These are phyloP conservation scores for Monosporozyma aquatica DNA, from an alignment of 805 yeast species.

Conservation along the genomic window DNA sequence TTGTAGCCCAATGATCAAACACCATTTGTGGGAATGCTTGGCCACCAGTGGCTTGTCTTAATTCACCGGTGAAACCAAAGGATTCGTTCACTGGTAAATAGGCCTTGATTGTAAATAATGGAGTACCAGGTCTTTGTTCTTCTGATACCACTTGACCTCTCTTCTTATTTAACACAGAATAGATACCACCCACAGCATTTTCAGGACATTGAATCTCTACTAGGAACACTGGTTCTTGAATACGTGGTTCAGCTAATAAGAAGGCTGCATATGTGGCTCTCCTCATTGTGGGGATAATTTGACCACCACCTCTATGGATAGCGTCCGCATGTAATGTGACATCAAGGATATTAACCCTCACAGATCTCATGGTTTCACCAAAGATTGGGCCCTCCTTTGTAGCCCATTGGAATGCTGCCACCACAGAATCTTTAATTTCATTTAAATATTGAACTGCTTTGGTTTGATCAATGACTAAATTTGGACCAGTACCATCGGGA, in stretches of 20 bases:
- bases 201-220: slow-evolving; percentile 99
- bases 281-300: slow-evolving; percentile 99
- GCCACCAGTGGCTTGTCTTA: slow-evolving; percentile 99
- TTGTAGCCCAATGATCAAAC: slow-evolving; percentile 95
- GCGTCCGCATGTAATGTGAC: slow-evolving; percentile 99
- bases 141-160: slow-evolving; percentile 99
- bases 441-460: slow-evolving; percentile 98
- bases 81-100: slow-evolving; percentile 99
- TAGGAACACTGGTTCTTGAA: slow-evolving; percentile 98
- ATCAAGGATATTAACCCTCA: slow-evolving; percentile 96
- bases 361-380: slow-evolving; percentile 93
- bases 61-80: slow-evolving; percentile 98
- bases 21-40: slow-evolving; percentile 99
- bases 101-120: slow-evolving; percentile 98
- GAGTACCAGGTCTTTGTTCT: slow-evolving; percentile 99
- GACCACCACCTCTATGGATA: slow-evolving; percentile 99
- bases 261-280: slow-evolving; percentile 97
- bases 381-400: slow-evolving; percentile 98
- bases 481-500: slow-evolving; percentile 99
- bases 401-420: slow-evolving; percentile 99
- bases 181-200: slow-evolving; percentile 98
- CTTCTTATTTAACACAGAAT: slow-evolving; percentile 97
- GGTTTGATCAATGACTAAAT: slow-evolving; percentile 97
- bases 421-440: slow-evolving; percentile 99
- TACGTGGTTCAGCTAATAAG: slow-evolving; percentile 96